Base-by-base conservation (phyloP, 1,284 basidiomycete genomes). In the Fomitiporia mediterranea region DNA sequence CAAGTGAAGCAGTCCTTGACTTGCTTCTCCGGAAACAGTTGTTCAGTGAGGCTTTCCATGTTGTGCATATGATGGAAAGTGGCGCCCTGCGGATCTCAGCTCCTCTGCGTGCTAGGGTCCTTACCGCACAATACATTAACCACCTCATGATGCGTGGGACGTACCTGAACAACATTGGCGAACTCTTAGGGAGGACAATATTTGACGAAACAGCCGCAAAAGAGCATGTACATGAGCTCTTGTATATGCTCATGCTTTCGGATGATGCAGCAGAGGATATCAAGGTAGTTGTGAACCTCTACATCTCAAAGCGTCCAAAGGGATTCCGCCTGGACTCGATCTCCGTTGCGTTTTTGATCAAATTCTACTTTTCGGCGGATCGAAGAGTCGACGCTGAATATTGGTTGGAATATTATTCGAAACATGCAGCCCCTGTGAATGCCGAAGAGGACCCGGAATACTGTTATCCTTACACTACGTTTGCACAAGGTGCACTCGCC, bases 371-470 rank as follows among this genome's bases (percentile, higher is more conserved):
- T 17, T 17, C 21, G 4, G 27, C 21, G 27, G 43, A 27, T 8
- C 28, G 51, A n/a, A 44, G 37, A 30, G 35, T 19, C 9, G 52
- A 42, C 7, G 48, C 53, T 11, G 52, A 53, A 30, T 44, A 27
- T 6, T 58, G 57, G 57, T 38, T 58, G 27, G 51, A 54, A 38
- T 58, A 54, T 30, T 48, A 58, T 30, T 53, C 46, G 11, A 44
- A 48, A 35, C 46, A 32, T 13, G 23, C 23, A 11, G 7, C 19
- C 15, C 17, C 19, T 8, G 28, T 23, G 6, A 13, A 42, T 15
- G 9, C 23, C 2, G 47, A 21, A 19, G 17, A 15, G 9, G 47
- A 58, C 30, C 28, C 19, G 8, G 17, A 4, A 21, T 37, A 39
- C 32, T 43, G 50, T 27, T 8, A 32, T 35, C 57, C 57, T 19